Evolutionary conservation across 1,139 yeast genomes (phyloP).

Genomic region (Hanseniaspora gamundiae): DNA sequence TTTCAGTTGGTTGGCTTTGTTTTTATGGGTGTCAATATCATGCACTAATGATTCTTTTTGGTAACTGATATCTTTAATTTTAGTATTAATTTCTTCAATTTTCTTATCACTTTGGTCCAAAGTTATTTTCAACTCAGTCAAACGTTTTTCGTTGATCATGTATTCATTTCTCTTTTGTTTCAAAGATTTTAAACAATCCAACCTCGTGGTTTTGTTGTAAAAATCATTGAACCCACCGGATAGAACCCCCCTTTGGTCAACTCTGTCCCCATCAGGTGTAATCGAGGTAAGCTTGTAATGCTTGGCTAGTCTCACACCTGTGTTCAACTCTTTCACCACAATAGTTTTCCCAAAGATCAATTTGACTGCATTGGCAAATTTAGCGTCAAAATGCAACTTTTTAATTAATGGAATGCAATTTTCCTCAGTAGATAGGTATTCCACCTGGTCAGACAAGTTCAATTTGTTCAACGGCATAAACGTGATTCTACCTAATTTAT

Average conservation of each 20-base stretch:
- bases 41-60: constrained; percentile 9
- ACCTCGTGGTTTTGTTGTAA: constrained; percentile 37
- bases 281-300: constrained; percentile 58
- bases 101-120: constrained; percentile 32
- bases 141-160: constrained; percentile 28
- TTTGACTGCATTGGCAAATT: constrained; percentile 49
- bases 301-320: constrained; percentile 60
- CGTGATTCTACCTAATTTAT: constrained; percentile 72
- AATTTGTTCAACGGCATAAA: constrained; percentile 81
- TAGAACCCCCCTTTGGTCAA: constrained; percentile 70
- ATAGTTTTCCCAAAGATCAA: constrained; percentile 77
- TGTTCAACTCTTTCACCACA: constrained; percentile 58
- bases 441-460: constrained; percentile 46
- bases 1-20: not conserved
- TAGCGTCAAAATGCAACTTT: constrained; percentile 50
- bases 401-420: constrained; percentile 60
- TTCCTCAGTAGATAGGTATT: constrained; percentile 28
- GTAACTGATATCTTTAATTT: constrained; percentile 34
- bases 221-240: constrained; percentile 84
- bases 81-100: constrained; percentile 35
- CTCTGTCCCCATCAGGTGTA: constrained; percentile 85
- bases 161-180: constrained; percentile 40
- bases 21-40: not conserved
- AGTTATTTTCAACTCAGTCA: constrained; percentile 27
- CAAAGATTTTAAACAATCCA: constrained; percentile 55